phyloP scores from a whole-genome alignment of 2,329 filamentous ascomycete species.

The Ceratocystis destructans region DNA sequence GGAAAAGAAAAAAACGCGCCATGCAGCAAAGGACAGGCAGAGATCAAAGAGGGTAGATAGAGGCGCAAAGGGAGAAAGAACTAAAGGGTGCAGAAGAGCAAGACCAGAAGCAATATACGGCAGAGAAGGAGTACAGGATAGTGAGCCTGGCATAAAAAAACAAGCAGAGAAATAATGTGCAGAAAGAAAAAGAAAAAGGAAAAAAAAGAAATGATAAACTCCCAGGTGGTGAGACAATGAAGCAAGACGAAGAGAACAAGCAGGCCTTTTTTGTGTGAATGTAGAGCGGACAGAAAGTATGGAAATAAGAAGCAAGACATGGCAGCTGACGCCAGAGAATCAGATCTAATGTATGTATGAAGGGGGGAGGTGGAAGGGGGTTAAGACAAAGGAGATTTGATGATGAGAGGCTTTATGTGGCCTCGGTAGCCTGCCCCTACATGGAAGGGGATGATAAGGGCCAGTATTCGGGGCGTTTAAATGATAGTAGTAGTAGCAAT shows the following conservation, averaged over 20 bases:
- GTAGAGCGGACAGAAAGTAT: not conserved
- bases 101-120: not conserved
- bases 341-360: not conserved
- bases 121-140: conserved; percentile 4
- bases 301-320: conserved; percentile 1
- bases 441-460: not conserved
- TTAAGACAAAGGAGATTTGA: not conserved
- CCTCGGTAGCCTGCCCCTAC: not conserved
- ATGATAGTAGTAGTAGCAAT: not conserved
- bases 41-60: not conserved
- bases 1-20: not conserved
- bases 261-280: not conserved
- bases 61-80: not conserved
- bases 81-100: not conserved
- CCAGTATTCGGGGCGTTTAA: not conserved
- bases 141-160: conserved; percentile 3
- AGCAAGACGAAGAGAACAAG: not conserved
- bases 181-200: conserved; percentile 8
- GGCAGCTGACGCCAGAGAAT: not conserved
- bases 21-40: not conserved
- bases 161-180: conserved; percentile 14
- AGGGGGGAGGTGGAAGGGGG: not conserved
- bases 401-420: not conserved
- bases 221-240: not conserved
- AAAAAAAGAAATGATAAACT: not conserved